phyloP scores from a whole-genome alignment of 371 early-diverging fungal species.

The Mortierella sp. region DNA sequence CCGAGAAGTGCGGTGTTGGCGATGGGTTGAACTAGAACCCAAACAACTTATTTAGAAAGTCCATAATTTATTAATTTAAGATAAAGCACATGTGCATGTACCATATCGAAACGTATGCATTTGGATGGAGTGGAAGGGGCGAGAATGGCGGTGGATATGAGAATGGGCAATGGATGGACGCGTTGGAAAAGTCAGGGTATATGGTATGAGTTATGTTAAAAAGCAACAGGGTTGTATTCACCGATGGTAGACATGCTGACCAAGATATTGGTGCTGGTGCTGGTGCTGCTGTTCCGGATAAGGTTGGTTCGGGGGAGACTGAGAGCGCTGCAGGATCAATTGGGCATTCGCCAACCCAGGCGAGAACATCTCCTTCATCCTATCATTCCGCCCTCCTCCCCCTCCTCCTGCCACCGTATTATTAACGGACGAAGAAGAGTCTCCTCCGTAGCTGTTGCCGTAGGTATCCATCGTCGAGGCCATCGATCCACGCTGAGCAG shows the following conservation, averaged over 20 bases:
- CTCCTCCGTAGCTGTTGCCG: no score
- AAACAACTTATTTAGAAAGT: no score
- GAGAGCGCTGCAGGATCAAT: conserved; percentile 45
- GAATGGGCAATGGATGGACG: neutral
- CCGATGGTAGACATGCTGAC: neutral
- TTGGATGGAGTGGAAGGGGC: neutral
- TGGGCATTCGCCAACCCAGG: conserved; percentile 49
- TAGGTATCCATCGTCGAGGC: neutral
- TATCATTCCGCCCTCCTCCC: neutral
- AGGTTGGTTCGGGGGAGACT: conserved; percentile 7
- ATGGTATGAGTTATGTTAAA: conserved; percentile 6
- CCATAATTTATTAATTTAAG: no score
- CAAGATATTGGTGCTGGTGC: neutral
- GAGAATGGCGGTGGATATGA: neutral
- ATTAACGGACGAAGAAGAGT: no score
- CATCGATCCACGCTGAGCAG: neutral
- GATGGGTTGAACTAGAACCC: no score
- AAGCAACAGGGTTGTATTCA: no score
- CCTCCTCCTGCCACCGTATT: neutral
- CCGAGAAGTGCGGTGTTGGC: conserved; percentile 45
- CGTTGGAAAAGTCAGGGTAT: no score
- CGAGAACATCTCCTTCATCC: conserved; percentile 25
- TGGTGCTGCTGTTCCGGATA: neutral
- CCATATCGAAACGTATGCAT: no score
- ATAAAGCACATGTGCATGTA: no score